phyloP scores from a whole-genome alignment of 2,329 filamentous ascomycete genomes.

The Xylaria sp. region DNA sequence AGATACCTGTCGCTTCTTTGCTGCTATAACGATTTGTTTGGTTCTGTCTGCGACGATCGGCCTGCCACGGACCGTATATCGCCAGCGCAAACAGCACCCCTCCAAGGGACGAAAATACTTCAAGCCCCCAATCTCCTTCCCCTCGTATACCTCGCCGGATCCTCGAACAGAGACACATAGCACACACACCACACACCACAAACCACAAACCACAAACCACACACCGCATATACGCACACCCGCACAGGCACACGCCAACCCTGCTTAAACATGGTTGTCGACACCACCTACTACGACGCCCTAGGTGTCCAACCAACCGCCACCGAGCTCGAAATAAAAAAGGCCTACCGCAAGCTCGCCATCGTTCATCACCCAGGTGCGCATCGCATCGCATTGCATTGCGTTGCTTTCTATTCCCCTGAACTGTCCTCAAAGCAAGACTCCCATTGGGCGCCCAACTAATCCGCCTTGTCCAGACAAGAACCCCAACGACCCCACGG shows the following conservation, averaged over 20 bases:
- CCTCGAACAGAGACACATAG: not conserved
- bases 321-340: conserved; percentile 92
- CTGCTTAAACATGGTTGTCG: conserved; percentile 73
- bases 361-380: conserved; percentile 89
- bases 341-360: conserved; percentile 92
- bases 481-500: conserved; percentile 94
- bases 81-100: not conserved
- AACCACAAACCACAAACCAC: not conserved
- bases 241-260: not conserved
- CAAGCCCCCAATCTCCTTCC: not conserved
- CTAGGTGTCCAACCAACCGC: conserved; percentile 85
- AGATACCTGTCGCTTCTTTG: not conserved
- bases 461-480: conserved; percentile 69
- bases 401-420: not conserved
- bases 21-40: not conserved
- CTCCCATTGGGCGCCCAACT: too few relatives aligned
- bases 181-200: not conserved
- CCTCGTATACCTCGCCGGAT: not conserved
- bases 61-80: not conserved
- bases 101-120: conserved; percentile 9
- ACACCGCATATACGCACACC: not conserved
- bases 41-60: not conserved
- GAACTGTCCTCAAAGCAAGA: too few relatives aligned
- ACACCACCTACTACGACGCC: conserved; percentile 87
- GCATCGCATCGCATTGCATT: conserved; percentile 28